Base-by-base conservation (phyloP, 441 rosid genomes). In the Bruguiera hainesii region DNA sequence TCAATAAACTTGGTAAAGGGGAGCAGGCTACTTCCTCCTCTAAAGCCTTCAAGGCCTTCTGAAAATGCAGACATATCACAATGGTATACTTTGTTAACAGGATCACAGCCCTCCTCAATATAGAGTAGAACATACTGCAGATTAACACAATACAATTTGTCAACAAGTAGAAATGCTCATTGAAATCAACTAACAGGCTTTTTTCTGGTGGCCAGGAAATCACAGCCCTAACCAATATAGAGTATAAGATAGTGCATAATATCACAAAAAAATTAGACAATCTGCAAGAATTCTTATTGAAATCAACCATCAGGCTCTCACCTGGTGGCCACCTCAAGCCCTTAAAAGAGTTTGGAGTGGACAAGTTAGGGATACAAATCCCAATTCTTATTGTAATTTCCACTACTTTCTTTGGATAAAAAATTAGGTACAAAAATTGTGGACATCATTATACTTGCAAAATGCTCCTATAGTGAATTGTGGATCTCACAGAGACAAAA, bases 41-140 rank as follows among this genome's bases (percentile, higher is more conserved):
- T 83, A 66, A 80, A 84, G 68, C 95, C 86, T 79, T 83, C 84
- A 74, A 95, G 85, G 60, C 96, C 98, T 49, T 79, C 81, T 5
- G 81, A 77, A 70, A 92, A 82, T 65, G 85, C 76, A 76, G 96
- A 85, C 73, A 92, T 63, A 59, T 90, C 87, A 39, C 91, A 95
- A 79, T 90, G 90, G 79, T 89, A 92, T 51, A 95, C 62, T 78
- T 95, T 92, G 82, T 92, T 92, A 73, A 87, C 87, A 23, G 97
- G 96, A 78, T 90, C 97, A 81, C 95, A 87, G 73, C 80, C 74
- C 78, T 90, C 98, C 1, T 2, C 23, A 21, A 83, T 83, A 73
- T 68, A 58, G 68, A 92, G 77, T 72, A 95, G 61, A 75, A 95
- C 79, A 70, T 87, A 89, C 99, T 92, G 96, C 85, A 86, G 19